phyloP scores from a whole-genome alignment of 2,329 filamentous ascomycete genomes.

The Beauveria rudraprayagi region DNA sequence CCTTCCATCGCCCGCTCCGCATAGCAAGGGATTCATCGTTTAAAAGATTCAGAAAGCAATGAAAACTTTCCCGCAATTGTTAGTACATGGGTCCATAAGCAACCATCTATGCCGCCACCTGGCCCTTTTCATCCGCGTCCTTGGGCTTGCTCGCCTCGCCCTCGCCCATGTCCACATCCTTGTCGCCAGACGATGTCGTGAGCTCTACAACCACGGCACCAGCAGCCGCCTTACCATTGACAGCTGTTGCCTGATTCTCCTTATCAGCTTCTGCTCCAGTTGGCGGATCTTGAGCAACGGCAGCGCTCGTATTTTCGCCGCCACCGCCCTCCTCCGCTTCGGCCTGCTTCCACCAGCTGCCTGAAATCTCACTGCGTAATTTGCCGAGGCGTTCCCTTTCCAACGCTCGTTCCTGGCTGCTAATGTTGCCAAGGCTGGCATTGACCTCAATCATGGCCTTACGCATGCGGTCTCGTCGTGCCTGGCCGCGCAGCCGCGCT shows the following conservation, averaged over 20 bases:
- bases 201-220: not conserved
- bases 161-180: constrained; percentile 28
- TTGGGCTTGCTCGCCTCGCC: constrained; percentile 13
- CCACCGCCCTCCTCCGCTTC: constrained; percentile 16
- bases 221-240: not conserved
- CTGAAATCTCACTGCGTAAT: constrained; percentile 23
- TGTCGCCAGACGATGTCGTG: constrained; percentile 9
- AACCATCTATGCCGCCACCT: constrained; percentile 3
- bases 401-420: constrained; percentile 19
- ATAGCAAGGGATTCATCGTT: not conserved
- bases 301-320: constrained; percentile 16
- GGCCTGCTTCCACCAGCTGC: constrained; percentile 27
- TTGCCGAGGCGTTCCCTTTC: constrained; percentile 19
- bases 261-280: constrained; percentile 34
- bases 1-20: not conserved
- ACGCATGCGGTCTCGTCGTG: constrained; percentile 47
- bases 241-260: constrained; percentile 32
- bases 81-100: not conserved
- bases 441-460: constrained; percentile 47
- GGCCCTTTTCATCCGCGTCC: not conserved
- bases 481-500: constrained; percentile 47
- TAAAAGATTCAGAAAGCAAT: not conserved
- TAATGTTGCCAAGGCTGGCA: constrained; percentile 24
- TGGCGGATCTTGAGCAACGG: constrained; percentile 12
- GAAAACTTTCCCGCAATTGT: not conserved